A percentile compares a stretch with the other conserved stretches of the same genome.
phyloP scores from a whole-genome alignment of 306 rosid species.

The Hylodesmum podocarpum region DNA sequence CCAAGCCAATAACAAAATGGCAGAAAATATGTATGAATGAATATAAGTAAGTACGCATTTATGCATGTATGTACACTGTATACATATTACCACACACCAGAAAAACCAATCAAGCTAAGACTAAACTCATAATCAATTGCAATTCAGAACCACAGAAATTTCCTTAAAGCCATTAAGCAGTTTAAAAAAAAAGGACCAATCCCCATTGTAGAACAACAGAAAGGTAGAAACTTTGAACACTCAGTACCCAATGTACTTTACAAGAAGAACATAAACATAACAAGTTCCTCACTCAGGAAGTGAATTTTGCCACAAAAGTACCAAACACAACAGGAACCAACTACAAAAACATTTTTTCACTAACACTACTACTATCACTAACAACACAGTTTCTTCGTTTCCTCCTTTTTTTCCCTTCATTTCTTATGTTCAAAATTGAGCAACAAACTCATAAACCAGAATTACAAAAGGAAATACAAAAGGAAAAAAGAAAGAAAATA shows the following conservation, averaged over 20 bases:
- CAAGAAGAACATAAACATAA: background rate
- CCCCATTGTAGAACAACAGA: background rate
- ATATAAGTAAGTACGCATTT: too few relatives aligned
- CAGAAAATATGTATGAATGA: too few relatives aligned
- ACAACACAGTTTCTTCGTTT: background rate
- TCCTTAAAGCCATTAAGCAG: background rate
- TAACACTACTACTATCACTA: background rate
- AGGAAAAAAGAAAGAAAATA: constrained; percentile 24
- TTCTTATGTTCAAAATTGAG: background rate
- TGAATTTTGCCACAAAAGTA: background rate
- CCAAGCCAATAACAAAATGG: too few relatives aligned
- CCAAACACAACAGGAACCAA: constrained; percentile 8
- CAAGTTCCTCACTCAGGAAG: background rate
- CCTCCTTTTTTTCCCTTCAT: background rate
- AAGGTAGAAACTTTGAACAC: background rate
- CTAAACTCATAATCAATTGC: background rate
- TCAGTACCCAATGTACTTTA: background rate
- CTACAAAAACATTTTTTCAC: background rate
- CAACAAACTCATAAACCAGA: background rate
- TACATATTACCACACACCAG: background rate
- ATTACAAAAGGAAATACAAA: background rate
- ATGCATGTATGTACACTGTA: too few relatives aligned
- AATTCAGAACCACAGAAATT: background rate
- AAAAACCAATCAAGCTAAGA: background rate
- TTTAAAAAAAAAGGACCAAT: background rate